Conservation (phyloP, 1,284 basidiomycete species). For the Trichosporon inkin region DNA sequence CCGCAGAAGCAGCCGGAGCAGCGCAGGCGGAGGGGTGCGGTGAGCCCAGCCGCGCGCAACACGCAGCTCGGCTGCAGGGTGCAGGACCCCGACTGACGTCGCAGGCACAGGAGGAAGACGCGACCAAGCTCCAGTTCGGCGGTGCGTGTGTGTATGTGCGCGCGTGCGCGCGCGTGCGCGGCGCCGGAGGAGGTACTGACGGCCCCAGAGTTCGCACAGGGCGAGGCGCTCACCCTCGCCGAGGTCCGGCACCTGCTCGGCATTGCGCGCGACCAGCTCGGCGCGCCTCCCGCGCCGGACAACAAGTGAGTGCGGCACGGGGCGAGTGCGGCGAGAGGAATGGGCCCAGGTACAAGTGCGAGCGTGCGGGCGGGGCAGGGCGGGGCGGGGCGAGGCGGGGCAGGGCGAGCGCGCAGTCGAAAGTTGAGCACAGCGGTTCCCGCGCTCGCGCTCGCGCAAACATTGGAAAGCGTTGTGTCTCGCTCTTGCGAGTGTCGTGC, state of each 20-base stretch:
- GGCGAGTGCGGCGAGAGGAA: neutral
- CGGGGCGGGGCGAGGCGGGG: no score
- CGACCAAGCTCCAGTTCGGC: slow-evolving; percentile 48
- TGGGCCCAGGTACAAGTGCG: no score
- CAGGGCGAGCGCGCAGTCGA: no score
- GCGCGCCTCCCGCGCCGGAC: slow-evolving; percentile 40
- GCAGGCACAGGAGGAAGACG: slow-evolving; percentile 43
- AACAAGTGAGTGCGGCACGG: slow-evolving; percentile 36
- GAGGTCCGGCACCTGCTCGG: slow-evolving; percentile 38
- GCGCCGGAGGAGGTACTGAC: neutral
- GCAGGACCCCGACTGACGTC: no score
- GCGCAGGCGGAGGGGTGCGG: slow-evolving; percentile 6
- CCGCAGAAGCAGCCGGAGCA: neutral
- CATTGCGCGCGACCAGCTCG: slow-evolving; percentile 29
- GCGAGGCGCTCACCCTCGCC: slow-evolving; percentile 42
- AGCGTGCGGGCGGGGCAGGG: no score
- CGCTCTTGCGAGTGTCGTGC: no score
- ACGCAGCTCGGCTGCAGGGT: neutral
- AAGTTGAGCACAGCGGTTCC: no score
- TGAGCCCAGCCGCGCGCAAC: no score
- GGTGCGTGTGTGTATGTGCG: no score
- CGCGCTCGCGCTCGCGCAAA: no score
- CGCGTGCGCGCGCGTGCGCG: no score
- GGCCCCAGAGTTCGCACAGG: slow-evolving; percentile 39
- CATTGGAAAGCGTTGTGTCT: no score